Evolutionary conservation across 495 filamentous ascomycete genomes (phyloP).

Genomic region (Ascobolus immersus): DNA sequence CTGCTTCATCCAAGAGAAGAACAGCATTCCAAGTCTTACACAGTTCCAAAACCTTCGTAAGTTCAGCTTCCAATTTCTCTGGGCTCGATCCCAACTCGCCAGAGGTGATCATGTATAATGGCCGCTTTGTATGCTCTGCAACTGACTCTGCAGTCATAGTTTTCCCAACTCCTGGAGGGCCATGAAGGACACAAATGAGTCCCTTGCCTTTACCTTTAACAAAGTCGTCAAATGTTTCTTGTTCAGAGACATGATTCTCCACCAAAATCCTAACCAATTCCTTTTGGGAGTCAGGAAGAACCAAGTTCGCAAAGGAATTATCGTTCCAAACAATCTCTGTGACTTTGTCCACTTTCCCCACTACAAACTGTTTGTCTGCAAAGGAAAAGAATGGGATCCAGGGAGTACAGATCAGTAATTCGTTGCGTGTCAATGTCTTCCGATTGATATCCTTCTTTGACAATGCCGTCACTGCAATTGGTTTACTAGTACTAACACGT

Average conservation of each 20-base stretch:
- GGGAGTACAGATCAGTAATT: slow-evolving; percentile 14
- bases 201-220: slow-evolving; percentile 32
- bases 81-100: slow-evolving; percentile 30
- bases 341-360: slow-evolving; percentile 14
- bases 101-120: slow-evolving; percentile 29
- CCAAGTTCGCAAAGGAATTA: slow-evolving; percentile 29
- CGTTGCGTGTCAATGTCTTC: slow-evolving; percentile 6
- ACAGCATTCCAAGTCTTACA: slow-evolving; percentile 28
- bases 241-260: slow-evolving; percentile 6
- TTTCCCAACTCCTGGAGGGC: slow-evolving; percentile 33
- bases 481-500: background rate
- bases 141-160: slow-evolving; percentile 32
- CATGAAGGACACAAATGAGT: slow-evolving; percentile 32
- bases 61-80: slow-evolving; percentile 23
- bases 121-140: slow-evolving; percentile 26
- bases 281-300: slow-evolving; percentile 27
- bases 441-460: background rate
- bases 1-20: slow-evolving; percentile 29
- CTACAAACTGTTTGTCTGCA: slow-evolving; percentile 16
- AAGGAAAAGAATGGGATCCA: slow-evolving; percentile 16
- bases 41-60: slow-evolving; percentile 28
- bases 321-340: slow-evolving; percentile 27
- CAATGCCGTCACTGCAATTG: background rate
- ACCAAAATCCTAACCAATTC: slow-evolving; percentile 28
- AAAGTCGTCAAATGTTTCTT: slow-evolving; percentile 22